These are phyloP conservation scores for Boletus pseudopeckii DNA, from an alignment of 768 basidiomycete species.

Conservation along the genomic window DNA sequence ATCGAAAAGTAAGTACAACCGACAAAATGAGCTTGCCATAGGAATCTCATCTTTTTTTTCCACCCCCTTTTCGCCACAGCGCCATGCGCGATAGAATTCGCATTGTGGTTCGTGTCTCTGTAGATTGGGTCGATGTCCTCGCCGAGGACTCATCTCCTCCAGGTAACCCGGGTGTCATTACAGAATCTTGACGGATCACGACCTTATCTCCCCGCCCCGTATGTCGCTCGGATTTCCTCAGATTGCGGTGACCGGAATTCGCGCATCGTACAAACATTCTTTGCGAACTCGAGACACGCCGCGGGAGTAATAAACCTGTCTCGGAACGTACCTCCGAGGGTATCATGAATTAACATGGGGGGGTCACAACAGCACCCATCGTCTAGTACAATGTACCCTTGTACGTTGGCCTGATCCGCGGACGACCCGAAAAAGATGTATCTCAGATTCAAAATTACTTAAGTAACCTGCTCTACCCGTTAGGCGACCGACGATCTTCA, in stretches of 20 bases:
- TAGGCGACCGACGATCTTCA: constrained; percentile 25
- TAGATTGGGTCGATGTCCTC: constrained; percentile 17
- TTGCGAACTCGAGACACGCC: constrained; percentile 22
- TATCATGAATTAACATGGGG: no score
- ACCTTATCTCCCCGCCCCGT: constrained; percentile 29
- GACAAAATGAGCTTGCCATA: no score
- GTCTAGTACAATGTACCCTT: background rate
- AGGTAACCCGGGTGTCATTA: no score
- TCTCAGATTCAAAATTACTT: constrained; percentile 22
- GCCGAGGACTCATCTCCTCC: constrained; percentile 6
- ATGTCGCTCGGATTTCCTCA: constrained; percentile 7
- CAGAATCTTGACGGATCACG: constrained; percentile 29
- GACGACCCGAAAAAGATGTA: constrained; percentile 20
- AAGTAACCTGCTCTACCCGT: no score
- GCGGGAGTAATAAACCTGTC: constrained; percentile 25
- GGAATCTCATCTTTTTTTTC: constrained; percentile 20
- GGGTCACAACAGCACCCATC: no score
- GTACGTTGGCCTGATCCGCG: constrained; percentile 25
- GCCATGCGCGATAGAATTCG: constrained; percentile 6
- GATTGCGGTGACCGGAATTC: constrained; percentile 17
- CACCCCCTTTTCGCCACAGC: constrained; percentile 29
- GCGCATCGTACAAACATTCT: constrained; percentile 18
- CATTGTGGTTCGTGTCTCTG: constrained; percentile 1
- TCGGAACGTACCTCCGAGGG: background rate
- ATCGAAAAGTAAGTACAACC: constrained; percentile 20